A percentile compares a stretch with the other conserved stretches of the same genome.
These are phyloP conservation scores for Sarocladium oryzae DNA, from an alignment of 2,329 filamentous ascomycete genomes.

Conservation along the genomic window DNA sequence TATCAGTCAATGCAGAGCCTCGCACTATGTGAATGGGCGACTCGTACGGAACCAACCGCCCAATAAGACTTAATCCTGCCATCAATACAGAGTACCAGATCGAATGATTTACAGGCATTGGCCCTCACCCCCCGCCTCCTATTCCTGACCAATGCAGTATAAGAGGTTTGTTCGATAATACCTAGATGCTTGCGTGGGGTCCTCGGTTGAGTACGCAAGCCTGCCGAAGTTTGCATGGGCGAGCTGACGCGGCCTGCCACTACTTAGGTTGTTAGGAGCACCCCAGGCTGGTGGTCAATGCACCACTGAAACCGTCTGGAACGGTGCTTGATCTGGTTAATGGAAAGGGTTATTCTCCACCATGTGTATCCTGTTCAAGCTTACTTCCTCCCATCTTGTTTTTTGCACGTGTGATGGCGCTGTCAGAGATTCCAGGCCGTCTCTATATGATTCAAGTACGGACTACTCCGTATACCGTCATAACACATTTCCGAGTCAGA, in stretches of 20 bases:
- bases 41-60: neutral
- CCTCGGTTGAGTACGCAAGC: conserved; percentile 1
- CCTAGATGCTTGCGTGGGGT: neutral
- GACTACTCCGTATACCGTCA: too few relatives aligned
- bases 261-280: neutral
- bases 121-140: too few relatives aligned
- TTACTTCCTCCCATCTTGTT: neutral
- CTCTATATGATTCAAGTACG: too few relatives aligned
- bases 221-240: neutral
- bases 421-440: too few relatives aligned
- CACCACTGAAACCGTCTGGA: neutral
- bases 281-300: neutral
- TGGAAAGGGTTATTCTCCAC: neutral
- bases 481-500: too few relatives aligned
- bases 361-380: neutral
- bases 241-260: neutral
- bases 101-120: too few relatives aligned
- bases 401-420: neutral
- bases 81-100: too few relatives aligned
- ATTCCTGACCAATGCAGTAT: conserved; percentile 1
- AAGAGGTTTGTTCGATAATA: neutral
- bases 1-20: too few relatives aligned
- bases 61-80: too few relatives aligned
- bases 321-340: neutral
- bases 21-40: too few relatives aligned